These are phyloP conservation scores for Physcomitrium patens DNA, from an alignment of 225 moss, liverwort and hornwort genomes.

Conservation along the genomic window DNA sequence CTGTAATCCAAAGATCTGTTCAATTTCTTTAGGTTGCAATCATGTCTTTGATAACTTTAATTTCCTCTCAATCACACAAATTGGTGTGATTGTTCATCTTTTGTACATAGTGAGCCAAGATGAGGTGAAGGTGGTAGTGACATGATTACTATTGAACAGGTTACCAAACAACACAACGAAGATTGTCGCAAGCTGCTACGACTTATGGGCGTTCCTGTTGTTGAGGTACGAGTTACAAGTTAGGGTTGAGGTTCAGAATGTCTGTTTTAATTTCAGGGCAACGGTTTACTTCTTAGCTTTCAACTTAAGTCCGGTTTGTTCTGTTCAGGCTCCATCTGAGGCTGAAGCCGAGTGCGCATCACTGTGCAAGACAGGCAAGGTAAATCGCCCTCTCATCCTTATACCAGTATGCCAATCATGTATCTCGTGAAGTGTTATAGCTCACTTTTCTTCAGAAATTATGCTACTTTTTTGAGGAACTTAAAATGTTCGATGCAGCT, in stretches of 20 bases:
- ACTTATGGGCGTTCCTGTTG: constrained; percentile 96
- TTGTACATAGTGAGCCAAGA: neutral
- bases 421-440: neutral
- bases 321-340: constrained; percentile 85
- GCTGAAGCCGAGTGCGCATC: constrained; percentile 99
- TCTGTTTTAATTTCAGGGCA: constrained; percentile 1
- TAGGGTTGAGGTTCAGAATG: neutral
- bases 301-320: constrained; percentile 6
- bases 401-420: neutral
- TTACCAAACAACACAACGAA: constrained; percentile 94
- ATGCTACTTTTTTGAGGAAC: too few relatives aligned
- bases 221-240: constrained; percentile 59
- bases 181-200: constrained; percentile 95
- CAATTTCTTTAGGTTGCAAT: too few relatives aligned
- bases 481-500: neutral
- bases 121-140: too few relatives aligned
- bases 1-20: too few relatives aligned
- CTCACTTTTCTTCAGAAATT: neutral
- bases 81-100: neutral
- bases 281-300: constrained; percentile 15
- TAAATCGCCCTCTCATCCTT: constrained; percentile 21
- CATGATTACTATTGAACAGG: constrained; percentile 32
- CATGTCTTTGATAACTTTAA: neutral
- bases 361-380: constrained; percentile 89
- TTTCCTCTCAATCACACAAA: neutral